Evolutionary conservation across 1,284 basidiomycete species (phyloP), one percentile per base, ranked within the genome.

Genomic region (Cryptococcus hybrid): DNA sequence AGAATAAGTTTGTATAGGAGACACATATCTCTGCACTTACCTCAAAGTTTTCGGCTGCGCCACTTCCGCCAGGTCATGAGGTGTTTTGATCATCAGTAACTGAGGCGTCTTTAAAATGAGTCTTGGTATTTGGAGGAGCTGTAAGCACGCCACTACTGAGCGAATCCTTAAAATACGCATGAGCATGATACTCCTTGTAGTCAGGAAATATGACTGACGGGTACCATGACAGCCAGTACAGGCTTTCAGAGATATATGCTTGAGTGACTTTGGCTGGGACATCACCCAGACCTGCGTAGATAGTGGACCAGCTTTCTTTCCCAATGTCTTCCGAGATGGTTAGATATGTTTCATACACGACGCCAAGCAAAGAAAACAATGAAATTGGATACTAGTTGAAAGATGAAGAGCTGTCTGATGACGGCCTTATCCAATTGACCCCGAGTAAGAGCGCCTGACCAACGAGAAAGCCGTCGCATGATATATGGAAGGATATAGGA

Each of bases 161-260:
- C 64, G 58, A 9, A 70, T 62, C 2, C 70, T 72, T 38, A 34
- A 45, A 37, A 9, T 18, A 15, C 24, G 3, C 24, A 36, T 43
- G 38, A n/a, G 7, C 13, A 13, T 38, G 44, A 24, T 43, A 38
- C 11, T 15, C 12, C 12, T 12, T 36, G 15, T 15, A 7, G 8
- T 13, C 8, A 38, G 70, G 18, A 37, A 12, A 39, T 7, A 34
- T 3, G 5, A 63, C 70, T 53, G 37, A 73, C 69, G 71, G 71
- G 42, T 65, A 73, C 69, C 69, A 73, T 2, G 69, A 71, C 1
- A 73, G 54, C 71, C 71, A 73, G 44, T 71, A 73, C 2, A 64
- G 55, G 51, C 62, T 67, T 42, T 73, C 59, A 5, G 68, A 64
- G 57, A 73, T 73, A 57, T 73, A 73, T n/a, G 68, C 63, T 43